Evolutionary conservation across 2,329 filamentous ascomycete genomes (phyloP).

Genomic region (Pyrenophora tritici-repentis): DNA sequence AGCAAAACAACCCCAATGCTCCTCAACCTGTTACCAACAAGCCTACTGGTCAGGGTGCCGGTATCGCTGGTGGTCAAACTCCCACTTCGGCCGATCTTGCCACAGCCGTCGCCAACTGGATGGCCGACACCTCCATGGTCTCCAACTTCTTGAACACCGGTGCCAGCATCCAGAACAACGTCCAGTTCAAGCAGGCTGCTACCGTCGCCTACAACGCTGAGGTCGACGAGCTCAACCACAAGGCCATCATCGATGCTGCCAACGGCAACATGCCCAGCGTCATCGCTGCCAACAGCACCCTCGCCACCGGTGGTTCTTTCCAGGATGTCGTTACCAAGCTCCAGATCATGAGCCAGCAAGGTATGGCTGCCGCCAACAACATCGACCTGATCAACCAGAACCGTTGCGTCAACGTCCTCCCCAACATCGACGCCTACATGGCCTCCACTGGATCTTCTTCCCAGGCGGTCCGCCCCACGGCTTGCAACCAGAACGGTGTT

Average conservation of each 20-base stretch:
- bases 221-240: constrained; percentile 47
- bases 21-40: constrained; percentile 4
- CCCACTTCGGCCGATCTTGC: constrained; percentile 37
- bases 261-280: constrained; percentile 34
- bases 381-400: constrained; percentile 47
- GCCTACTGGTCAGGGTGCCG: constrained; percentile 24
- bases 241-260: constrained; percentile 44
- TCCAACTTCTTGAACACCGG: constrained; percentile 47
- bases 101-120: constrained; percentile 46
- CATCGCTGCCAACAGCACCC: constrained; percentile 45
- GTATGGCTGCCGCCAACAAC: constrained; percentile 37
- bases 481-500: constrained; percentile 43
- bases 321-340: constrained; percentile 48
- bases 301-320: constrained; percentile 45
- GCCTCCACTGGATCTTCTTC: constrained; percentile 38
- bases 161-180: constrained; percentile 40
- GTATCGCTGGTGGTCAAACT: constrained; percentile 30
- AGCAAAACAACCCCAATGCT: constrained; percentile 5
- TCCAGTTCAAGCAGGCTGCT: constrained; percentile 44
- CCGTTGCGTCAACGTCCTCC: constrained; percentile 44
- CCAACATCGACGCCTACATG: constrained; percentile 46
- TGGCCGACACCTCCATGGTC: constrained; percentile 46
- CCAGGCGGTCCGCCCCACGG: constrained; percentile 38
- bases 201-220: constrained; percentile 46
- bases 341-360: constrained; percentile 43